Evolutionary conservation across 306 rosid species (phyloP), one percentile per base, ranked within the genome.

Genomic region (Fragaria nilgerrensis): DNA sequence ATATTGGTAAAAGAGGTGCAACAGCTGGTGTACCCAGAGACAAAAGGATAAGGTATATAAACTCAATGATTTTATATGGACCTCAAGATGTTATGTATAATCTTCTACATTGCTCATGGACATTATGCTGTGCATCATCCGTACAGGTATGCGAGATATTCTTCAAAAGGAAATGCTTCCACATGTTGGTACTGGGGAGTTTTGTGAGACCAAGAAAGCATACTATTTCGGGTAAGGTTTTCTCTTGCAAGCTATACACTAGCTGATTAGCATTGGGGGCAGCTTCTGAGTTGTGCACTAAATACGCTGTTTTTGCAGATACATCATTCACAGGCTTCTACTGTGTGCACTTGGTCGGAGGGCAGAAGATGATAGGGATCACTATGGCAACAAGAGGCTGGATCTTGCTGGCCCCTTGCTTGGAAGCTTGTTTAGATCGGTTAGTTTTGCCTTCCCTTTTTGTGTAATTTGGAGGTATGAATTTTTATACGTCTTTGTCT

Each of bases 131-230:
- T 85, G 63, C 70, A 55, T 82, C 72, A 14, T 76, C 72, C 50
- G 36, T 77, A 49, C 70, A 92, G 97, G 88, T 92, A 95, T 87
- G 99, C 99, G 2, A 95, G 99, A 95, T 83, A 95, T 95, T 78
- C 98, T 92, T 77, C 99, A 95, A 77, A 91, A 89, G 91, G 99
- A 92, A 90, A 95, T 91, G 98, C 99, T 95, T 87, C 99, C 99
- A 59, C 99, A 95, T 77, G 99, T 95, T 41, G 99, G 98, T 63
- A 88, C 88, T 16, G 94, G 91, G 56, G 99, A 95, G 79, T 95
- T 84, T 82, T 95, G 99, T 50, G 99, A 95, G 88, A 95, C 99
- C n/a, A 92, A 95, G 89, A 91, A 92, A 83, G 99, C 98, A 3
- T 95, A 92, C 81, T 92, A 95, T 86, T 95, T 95, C 69, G 99